Conservation (phyloP, 306 rosid species). For the Glycine latifolia region DNA sequence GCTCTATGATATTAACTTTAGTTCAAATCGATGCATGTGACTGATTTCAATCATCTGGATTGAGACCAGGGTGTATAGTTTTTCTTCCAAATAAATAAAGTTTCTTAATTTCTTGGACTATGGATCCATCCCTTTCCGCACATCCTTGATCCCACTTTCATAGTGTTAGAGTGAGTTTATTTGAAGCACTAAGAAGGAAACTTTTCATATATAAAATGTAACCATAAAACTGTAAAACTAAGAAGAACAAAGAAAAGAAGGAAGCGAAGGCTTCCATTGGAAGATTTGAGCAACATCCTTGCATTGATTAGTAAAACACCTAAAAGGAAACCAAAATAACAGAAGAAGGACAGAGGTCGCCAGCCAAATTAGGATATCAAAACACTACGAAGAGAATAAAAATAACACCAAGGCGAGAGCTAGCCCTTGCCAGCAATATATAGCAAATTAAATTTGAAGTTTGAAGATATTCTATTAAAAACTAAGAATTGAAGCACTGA, state of each 20-base stretch:
- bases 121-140: not conserved
- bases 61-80: not conserved
- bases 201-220: not conserved
- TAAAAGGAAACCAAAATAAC: not conserved
- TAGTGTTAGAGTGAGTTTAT: not conserved
- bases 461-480: not conserved
- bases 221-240: not conserved
- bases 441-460: not conserved
- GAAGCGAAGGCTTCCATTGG: not conserved
- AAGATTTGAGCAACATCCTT: not conserved
- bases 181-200: not conserved
- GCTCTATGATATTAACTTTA: slow-evolving; percentile 16
- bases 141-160: not conserved
- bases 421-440: not conserved
- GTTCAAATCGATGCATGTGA: not conserved
- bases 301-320: not conserved
- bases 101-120: too few relatives aligned
- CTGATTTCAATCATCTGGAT: not conserved
- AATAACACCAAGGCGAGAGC: not conserved
- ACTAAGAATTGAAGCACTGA: not conserved
- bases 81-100: not conserved
- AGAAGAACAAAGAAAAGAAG: not conserved
- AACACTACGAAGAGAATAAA: not conserved
- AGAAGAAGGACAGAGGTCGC: not conserved
- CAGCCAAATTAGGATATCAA: not conserved